Conservation (phyloP, 2,329 filamentous ascomycete genomes). For the Trichoderma harzianum region DNA sequence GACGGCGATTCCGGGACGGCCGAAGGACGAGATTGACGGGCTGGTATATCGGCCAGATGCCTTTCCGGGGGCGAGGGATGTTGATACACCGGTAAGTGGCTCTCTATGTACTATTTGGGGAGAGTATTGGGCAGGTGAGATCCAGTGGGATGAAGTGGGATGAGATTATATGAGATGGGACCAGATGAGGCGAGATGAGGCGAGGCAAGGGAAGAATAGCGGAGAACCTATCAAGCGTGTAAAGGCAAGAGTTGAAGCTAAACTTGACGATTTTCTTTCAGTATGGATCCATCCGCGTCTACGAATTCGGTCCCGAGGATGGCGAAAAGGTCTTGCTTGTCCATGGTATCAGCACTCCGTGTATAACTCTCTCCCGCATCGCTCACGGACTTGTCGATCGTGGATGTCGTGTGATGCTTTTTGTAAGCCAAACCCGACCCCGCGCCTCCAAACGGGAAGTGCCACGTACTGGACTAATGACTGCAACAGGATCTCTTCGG, state of each 20-base stretch:
- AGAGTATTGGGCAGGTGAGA: not conserved
- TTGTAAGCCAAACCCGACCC: slow-evolving; percentile 41
- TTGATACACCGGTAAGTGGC: slow-evolving; percentile 57
- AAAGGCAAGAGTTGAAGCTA: not conserved
- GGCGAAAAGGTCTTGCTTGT: slow-evolving; percentile 74
- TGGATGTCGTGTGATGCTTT: slow-evolving; percentile 78
- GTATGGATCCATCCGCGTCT: slow-evolving; percentile 73
- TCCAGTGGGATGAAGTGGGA: not conserved
- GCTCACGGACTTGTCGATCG: slow-evolving; percentile 63
- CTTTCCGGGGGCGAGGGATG: slow-evolving; percentile 70
- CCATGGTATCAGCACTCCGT: slow-evolving; percentile 82
- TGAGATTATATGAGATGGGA: not conserved
- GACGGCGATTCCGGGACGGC: slow-evolving; percentile 36
- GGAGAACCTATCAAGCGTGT: not conserved
- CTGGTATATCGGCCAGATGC: slow-evolving; percentile 62
- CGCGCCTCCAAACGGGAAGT: not conserved
- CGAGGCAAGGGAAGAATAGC: not conserved
- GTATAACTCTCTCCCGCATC: slow-evolving; percentile 65
- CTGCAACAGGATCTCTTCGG: slow-evolving; percentile 60
- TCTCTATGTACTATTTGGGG: not conserved
- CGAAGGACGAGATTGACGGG: slow-evolving; percentile 35
- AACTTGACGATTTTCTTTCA: slow-evolving; percentile 24
- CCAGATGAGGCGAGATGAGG: not conserved
- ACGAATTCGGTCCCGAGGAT: slow-evolving; percentile 74
- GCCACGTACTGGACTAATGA: not conserved